These are phyloP conservation scores for Perilla frutescens DNA, from an alignment of 257 asterid genomes.

Conservation along the genomic window DNA sequence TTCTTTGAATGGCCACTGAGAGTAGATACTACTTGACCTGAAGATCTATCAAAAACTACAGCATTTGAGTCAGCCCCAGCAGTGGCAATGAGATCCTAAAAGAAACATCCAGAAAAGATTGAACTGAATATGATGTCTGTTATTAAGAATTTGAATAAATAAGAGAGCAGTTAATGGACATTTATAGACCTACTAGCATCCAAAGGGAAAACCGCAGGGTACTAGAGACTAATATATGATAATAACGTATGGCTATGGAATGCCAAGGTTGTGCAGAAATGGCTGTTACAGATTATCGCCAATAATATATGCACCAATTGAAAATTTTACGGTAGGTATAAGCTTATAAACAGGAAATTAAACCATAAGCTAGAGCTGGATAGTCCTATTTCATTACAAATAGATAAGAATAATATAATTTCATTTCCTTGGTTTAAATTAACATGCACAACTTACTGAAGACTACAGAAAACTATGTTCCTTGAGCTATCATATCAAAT, in stretches of 20 bases:
- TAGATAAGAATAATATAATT: neutral
- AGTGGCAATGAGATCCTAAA: conserved; percentile 91
- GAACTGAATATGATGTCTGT: conserved; percentile 8
- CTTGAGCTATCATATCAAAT: neutral
- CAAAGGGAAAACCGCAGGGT: neutral
- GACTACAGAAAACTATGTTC: conserved; percentile 3
- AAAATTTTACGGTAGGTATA: neutral
- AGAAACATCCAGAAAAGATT: conserved; percentile 28
- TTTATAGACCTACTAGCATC: conserved; percentile 17
- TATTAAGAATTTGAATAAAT: neutral
- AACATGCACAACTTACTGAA: neutral
- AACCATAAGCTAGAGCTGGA: neutral
- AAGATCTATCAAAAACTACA: conserved; percentile 81
- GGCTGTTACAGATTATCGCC: neutral
- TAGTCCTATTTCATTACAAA: neutral
- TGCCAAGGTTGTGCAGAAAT: conserved; percentile 9
- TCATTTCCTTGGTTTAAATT: neutral
- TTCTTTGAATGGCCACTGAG: conserved; percentile 97
- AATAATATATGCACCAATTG: neutral
- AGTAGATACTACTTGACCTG: conserved; percentile 92
- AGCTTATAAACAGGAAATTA: neutral
- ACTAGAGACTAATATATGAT: neutral
- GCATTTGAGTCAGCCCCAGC: conserved; percentile 90
- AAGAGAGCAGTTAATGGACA: neutral
- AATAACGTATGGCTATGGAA: neutral